A percentile compares a stretch with the other conserved stretches of the same genome.
phyloP scores from a whole-genome alignment of 257 asterid species.

The Leonotis leonurus region DNA sequence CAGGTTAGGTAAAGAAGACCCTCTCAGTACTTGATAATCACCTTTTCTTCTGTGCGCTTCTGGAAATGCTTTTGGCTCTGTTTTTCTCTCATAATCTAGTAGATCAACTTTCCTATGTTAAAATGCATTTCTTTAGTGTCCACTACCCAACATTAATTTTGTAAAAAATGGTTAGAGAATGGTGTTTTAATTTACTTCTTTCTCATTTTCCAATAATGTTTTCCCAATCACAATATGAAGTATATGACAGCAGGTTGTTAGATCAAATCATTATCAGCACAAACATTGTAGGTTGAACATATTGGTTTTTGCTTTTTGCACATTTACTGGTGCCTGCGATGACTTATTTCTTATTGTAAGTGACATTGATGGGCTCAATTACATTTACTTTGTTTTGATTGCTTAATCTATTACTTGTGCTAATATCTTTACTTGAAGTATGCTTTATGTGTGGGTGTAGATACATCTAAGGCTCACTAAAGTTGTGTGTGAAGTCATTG shows the following conservation, averaged over 20 bases:
- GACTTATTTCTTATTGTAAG: not conserved
- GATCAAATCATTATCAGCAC: not conserved
- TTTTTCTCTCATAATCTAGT: not conserved
- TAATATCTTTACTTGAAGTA: not conserved
- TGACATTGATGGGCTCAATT: not conserved
- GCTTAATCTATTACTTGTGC: not conserved
- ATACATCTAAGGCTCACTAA: not conserved
- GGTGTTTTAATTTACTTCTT: not conserved
- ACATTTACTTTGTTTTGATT: not conserved
- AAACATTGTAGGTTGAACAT: not conserved
- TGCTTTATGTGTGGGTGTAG: not conserved
- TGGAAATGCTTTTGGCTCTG: not conserved
- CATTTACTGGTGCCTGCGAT: not conserved
- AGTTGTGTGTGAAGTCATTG: not conserved
- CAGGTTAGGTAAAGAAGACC: slow-evolving; percentile 32
- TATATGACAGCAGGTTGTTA: not conserved
- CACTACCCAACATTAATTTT: not conserved
- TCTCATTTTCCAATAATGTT: not conserved
- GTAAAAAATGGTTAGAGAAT: not conserved
- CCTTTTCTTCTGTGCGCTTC: not conserved
- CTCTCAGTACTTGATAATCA: not conserved
- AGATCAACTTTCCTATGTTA: not conserved
- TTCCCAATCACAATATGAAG: not conserved
- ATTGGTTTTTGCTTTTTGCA: not conserved
- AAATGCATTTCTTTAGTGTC: not conserved